A percentile compares a stretch with the other conserved stretches of the same genome.
phyloP scores from a whole-genome alignment of 139 green algal genomes.

The Nannochloris sp. region DNA sequence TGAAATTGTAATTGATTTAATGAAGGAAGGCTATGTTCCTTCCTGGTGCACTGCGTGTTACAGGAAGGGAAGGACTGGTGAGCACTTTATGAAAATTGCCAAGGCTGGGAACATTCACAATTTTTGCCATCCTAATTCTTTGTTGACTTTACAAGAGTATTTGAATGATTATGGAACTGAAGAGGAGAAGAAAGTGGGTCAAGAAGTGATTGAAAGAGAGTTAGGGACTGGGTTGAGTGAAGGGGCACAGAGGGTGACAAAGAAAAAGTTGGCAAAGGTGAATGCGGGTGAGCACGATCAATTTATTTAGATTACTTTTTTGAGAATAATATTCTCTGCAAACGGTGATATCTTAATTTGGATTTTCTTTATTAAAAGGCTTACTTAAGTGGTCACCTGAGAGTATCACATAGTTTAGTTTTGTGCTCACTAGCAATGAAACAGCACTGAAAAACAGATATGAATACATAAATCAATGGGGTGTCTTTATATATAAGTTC shows the following conservation, averaged over 20 bases:
- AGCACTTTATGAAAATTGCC: constrained; percentile 72
- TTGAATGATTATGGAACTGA: constrained; percentile 52
- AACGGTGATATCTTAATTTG: no score
- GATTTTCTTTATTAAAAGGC: no score
- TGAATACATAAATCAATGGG: no score
- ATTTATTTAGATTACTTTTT: constrained; percentile 60
- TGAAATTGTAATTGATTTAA: constrained; percentile 51
- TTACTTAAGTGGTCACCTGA: no score
- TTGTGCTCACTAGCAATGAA: no score
- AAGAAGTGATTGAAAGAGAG: constrained; percentile 38
- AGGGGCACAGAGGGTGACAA: constrained; percentile 28
- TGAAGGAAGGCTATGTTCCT: constrained; percentile 58
- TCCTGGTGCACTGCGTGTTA: constrained; percentile 72
- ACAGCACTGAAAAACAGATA: no score
- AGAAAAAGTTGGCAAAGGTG: constrained; percentile 56
- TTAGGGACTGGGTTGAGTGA: constrained; percentile 23
- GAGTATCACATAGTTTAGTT: no score
- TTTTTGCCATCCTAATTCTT: constrained; percentile 68
- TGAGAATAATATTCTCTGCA: no score
- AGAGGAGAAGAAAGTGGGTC: constrained; percentile 37
- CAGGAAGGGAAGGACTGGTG: constrained; percentile 61
- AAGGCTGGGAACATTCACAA: constrained; percentile 70
- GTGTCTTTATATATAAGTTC: no score
- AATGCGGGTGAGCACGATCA: constrained; percentile 51
- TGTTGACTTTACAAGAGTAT: constrained; percentile 63